Conservation (phyloP, 306 rosid species). For the Spatholobus suberectus region DNA sequence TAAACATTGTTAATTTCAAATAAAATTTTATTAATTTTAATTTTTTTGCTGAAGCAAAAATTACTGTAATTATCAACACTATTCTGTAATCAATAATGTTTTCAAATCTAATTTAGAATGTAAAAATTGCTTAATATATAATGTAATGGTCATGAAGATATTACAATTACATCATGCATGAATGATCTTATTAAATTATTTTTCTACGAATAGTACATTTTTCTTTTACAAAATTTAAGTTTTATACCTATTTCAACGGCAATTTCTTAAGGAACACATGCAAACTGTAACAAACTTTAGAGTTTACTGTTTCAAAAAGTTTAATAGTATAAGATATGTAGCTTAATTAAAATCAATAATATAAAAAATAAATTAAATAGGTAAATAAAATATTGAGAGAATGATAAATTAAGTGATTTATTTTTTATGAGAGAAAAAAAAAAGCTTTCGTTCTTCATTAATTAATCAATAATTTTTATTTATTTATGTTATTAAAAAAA, state of each 20-base stretch:
- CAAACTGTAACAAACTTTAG: background rate
- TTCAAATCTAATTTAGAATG: background rate
- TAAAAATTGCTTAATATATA: background rate
- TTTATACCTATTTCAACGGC: background rate
- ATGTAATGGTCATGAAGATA: background rate
- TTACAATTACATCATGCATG: background rate
- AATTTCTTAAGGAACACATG: background rate
- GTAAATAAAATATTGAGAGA: background rate
- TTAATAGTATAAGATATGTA: background rate
- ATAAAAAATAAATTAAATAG: background rate
- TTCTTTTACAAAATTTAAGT: too few relatives aligned
- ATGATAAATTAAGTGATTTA: background rate
- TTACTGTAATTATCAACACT: too few relatives aligned
- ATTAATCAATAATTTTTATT: too few relatives aligned
- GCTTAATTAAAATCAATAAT: background rate
- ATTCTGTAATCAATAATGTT: background rate
- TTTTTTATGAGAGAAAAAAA: background rate
- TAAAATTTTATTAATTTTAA: too few relatives aligned
- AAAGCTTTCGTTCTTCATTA: background rate
- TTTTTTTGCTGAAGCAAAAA: too few relatives aligned
- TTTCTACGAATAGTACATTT: background rate
- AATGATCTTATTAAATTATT: background rate
- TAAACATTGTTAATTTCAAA: too few relatives aligned
- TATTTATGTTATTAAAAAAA: too few relatives aligned
- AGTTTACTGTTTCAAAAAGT: background rate